Evolutionary conservation across 768 basidiomycete genomes (phyloP).

Genomic region (Symmetrospora coprosmae): DNA sequence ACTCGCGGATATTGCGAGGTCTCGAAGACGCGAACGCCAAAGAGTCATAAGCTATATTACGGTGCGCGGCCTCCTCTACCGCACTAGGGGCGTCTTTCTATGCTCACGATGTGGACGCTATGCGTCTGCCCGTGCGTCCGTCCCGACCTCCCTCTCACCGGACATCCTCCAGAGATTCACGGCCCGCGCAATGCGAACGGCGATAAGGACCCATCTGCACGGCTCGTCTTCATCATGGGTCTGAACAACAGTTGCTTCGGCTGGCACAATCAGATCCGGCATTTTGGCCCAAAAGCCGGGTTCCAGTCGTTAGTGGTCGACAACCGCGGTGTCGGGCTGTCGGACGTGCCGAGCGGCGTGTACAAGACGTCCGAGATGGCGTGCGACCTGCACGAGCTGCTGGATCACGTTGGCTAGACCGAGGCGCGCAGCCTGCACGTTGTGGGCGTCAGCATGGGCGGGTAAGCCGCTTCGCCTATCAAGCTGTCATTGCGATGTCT

Average conservation of each 20-base stretch:
- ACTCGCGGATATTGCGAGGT: background rate
- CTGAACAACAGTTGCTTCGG: constrained; percentile 17
- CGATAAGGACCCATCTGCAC: background rate
- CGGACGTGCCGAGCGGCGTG: constrained; percentile 8
- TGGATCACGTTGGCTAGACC: constrained; percentile 26
- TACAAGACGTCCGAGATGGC: constrained; percentile 29
- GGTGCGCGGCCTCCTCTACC: background rate
- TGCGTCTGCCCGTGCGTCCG: no score
- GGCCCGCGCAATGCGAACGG: no score
- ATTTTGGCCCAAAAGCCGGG: constrained; percentile 12
- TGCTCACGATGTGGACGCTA: no score
- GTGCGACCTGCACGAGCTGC: constrained; percentile 22
- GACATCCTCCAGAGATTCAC: constrained; percentile 12
- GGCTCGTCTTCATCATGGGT: constrained; percentile 23
- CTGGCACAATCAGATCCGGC: constrained; percentile 26
- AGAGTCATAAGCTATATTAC: background rate
- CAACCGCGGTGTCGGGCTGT: constrained; percentile 31
- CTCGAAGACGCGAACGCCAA: background rate
- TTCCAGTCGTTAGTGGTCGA: constrained; percentile 30
- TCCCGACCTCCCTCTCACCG: no score
- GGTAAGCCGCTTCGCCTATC: background rate
- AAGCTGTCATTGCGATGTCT: background rate
- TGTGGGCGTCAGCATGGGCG: constrained; percentile 28
- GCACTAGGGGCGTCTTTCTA: background rate
- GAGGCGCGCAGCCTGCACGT: background rate